phyloP scores from a whole-genome alignment of 1,284 basidiomycete genomes.

The Ceratobasidium sp. region DNA sequence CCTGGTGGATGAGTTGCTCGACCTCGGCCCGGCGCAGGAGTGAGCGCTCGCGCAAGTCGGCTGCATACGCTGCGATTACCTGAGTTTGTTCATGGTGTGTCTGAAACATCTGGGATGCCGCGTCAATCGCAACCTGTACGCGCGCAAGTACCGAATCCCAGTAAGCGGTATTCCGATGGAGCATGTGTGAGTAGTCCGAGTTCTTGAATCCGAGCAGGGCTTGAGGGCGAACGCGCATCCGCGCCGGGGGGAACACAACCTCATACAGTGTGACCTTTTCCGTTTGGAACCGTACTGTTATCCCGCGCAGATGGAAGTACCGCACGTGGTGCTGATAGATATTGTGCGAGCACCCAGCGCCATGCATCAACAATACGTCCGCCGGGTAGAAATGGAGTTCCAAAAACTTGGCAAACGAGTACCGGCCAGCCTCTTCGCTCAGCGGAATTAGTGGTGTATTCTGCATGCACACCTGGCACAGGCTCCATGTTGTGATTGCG shows the following conservation, averaged over 20 bases:
- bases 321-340: constrained; percentile 94
- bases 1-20: constrained; percentile 75
- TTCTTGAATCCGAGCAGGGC: constrained; percentile 91
- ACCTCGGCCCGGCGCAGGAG: constrained; percentile 82
- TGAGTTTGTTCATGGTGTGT: constrained; percentile 50
- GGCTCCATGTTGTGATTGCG: constrained; percentile 91
- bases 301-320: constrained; percentile 85
- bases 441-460: constrained; percentile 90
- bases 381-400: constrained; percentile 93
- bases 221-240: constrained; percentile 85
- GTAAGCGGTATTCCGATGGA: constrained; percentile 73
- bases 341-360: constrained; percentile 91
- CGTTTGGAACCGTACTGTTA: constrained; percentile 90
- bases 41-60: constrained; percentile 72
- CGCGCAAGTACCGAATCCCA: constrained; percentile 65
- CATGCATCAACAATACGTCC: constrained; percentile 81
- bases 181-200: constrained; percentile 81
- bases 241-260: constrained; percentile 88
- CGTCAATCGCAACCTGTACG: constrained; percentile 57
- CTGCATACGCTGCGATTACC: constrained; percentile 58
- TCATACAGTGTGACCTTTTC: constrained; percentile 87
- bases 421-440: constrained; percentile 91
- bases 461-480: constrained; percentile 82
- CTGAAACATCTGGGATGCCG: constrained; percentile 27
- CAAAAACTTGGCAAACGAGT: constrained; percentile 93